A percentile compares a stretch with the other conserved stretches of the same genome.
Evolutionary conservation across 1,284 basidiomycete genomes (phyloP).

Genomic region (Exobasidium cylindrosporum): DNA sequence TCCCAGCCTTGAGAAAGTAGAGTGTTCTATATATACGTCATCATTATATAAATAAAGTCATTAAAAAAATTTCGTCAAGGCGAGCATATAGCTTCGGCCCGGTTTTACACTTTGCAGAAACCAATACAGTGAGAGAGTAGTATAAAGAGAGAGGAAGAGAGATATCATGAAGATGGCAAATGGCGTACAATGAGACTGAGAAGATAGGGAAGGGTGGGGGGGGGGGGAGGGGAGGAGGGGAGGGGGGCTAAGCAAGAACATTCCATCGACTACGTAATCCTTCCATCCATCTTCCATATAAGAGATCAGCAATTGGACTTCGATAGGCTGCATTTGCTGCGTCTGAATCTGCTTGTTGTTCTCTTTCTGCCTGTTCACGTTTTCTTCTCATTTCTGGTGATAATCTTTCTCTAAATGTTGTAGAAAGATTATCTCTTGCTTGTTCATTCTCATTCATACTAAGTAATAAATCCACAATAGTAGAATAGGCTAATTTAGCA

Average conservation of each 20-base stretch:
- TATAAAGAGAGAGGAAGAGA: neutral
- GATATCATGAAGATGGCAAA: too few relatives aligned
- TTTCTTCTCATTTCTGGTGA: neutral
- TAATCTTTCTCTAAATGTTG: constrained; percentile 34
- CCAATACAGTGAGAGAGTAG: too few relatives aligned
- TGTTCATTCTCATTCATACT: constrained; percentile 68
- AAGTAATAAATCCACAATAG: constrained; percentile 81
- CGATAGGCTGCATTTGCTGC: constrained; percentile 37
- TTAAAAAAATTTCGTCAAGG: too few relatives aligned
- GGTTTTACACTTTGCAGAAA: too few relatives aligned
- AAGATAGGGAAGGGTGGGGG: neutral
- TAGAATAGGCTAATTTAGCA: constrained; percentile 75
- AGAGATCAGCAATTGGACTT: constrained; percentile 79
- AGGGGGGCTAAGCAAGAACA: neutral
- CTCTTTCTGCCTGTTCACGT: constrained; percentile 56
- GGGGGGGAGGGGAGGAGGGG: neutral
- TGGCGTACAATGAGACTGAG: too few relatives aligned
- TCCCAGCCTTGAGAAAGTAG: too few relatives aligned
- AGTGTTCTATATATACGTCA: too few relatives aligned
- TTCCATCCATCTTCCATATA: constrained; percentile 94
- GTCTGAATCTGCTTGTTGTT: constrained; percentile 11
- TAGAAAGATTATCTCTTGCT: constrained; percentile 29
- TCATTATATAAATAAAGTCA: too few relatives aligned
- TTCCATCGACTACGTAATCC: constrained; percentile 61
- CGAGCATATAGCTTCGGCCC: neutral